Percentiles rank a stretch among this genome's conserved stretches.
Evolutionary conservation across 169 alveolate genomes (phyloP).

Genomic region (Perkinsus olseni): DNA sequence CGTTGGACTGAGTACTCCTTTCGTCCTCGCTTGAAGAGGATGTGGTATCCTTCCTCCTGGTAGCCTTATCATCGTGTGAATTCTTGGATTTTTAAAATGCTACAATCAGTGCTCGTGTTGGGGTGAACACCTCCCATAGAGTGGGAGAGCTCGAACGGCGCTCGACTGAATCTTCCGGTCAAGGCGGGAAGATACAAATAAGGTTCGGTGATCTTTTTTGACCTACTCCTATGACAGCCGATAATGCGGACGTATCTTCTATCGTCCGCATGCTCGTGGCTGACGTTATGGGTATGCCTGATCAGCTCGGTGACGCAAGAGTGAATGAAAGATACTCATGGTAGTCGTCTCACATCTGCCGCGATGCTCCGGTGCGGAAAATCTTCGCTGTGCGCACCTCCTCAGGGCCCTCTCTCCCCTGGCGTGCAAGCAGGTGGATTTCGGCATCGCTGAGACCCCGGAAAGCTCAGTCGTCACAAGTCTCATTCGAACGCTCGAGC

Average conservation of each 20-base stretch:
- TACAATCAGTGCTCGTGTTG: too few relatives aligned
- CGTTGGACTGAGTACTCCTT: too few relatives aligned
- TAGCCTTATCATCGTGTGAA: too few relatives aligned
- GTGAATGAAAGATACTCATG: neutral
- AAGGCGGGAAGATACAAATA: neutral
- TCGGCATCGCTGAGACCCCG: neutral
- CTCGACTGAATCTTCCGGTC: neutral
- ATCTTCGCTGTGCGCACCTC: neutral
- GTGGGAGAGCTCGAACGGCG: too few relatives aligned
- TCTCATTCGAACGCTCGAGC: neutral
- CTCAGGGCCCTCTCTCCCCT: neutral
- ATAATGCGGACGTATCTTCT: neutral
- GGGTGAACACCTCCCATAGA: too few relatives aligned
- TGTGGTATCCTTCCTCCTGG: too few relatives aligned
- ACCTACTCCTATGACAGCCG: neutral
- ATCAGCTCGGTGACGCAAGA: neutral
- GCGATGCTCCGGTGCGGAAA: neutral
- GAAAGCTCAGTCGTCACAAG: neutral
- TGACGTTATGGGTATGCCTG: neutral
- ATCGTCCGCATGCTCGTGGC: neutral
- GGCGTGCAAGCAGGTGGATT: neutral
- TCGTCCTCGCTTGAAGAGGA: too few relatives aligned
- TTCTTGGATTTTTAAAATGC: too few relatives aligned
- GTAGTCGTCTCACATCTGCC: neutral
- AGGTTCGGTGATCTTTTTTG: neutral